Evolutionary conservation across 2,329 filamentous ascomycete species (phyloP).

Genomic region (Neophaeococcomyces mojaviensis): DNA sequence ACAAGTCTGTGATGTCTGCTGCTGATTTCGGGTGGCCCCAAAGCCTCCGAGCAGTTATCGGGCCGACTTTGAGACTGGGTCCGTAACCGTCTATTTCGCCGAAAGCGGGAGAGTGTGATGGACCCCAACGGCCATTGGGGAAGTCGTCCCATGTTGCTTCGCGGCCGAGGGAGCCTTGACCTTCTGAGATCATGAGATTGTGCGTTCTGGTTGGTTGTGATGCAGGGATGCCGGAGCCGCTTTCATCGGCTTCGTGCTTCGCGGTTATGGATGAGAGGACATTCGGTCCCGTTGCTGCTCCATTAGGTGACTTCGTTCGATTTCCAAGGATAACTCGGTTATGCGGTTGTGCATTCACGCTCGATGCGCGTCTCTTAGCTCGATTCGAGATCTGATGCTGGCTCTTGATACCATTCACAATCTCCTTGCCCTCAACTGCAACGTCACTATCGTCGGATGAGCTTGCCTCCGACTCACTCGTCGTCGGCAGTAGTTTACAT

Average conservation of each 20-base stretch:
- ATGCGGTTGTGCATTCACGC: conserved; percentile 73
- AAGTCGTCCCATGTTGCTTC: conserved; percentile 99
- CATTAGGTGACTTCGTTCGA: conserved; percentile 31
- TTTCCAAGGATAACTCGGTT: conserved; percentile 76
- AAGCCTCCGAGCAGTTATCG: conserved; percentile 70
- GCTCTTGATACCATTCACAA: not conserved
- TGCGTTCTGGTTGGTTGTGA: conserved; percentile 70
- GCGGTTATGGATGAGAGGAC: conserved; percentile 29
- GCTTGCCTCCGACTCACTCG: conserved; percentile 26
- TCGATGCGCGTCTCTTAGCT: conserved; percentile 59
- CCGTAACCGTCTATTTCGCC: conserved; percentile 98
- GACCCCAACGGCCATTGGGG: conserved; percentile 92
- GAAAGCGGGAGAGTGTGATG: conserved; percentile 85
- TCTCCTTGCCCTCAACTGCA: conserved; percentile 30
- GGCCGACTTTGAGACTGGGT: conserved; percentile 84
- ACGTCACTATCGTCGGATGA: conserved; percentile 36
- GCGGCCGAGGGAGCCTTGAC: conserved; percentile 77
- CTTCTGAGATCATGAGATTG: conserved; percentile 88
- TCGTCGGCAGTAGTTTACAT: conserved; percentile 66
- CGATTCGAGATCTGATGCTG: conserved; percentile 16
- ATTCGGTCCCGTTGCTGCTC: conserved; percentile 11
- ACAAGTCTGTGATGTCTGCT: conserved; percentile 70
- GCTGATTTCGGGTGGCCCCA: conserved; percentile 71
- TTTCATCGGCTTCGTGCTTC: conserved; percentile 61
- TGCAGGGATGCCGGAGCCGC: conserved; percentile 67